Conservation (phyloP, 805 yeast species). For the Yamadazyma tumulicola region DNA sequence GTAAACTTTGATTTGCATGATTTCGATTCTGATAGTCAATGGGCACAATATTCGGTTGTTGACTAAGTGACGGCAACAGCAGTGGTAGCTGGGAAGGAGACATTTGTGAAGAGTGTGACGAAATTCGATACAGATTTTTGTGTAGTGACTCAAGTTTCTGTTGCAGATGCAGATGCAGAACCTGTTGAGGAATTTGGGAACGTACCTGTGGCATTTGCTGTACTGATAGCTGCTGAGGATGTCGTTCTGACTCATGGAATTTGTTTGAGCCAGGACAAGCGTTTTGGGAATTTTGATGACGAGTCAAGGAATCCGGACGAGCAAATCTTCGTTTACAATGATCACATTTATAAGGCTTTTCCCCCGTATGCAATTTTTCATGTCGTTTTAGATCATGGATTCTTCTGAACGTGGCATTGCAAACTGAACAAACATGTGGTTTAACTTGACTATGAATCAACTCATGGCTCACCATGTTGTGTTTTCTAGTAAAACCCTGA, state of each 20-base stretch:
- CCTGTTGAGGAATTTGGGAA: not conserved
- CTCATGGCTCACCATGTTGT: constrained; percentile 70
- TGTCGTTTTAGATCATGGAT: constrained; percentile 77
- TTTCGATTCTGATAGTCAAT: not conserved
- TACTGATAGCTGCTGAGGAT: too few relatives aligned
- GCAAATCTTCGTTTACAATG: constrained; percentile 66
- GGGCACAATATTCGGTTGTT: not conserved
- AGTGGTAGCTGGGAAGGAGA: too few relatives aligned
- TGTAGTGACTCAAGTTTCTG: too few relatives aligned
- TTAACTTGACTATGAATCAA: constrained; percentile 63
- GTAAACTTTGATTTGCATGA: not conserved
- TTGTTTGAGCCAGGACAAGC: constrained; percentile 25
- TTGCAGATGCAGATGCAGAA: too few relatives aligned
- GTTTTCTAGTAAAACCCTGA: constrained; percentile 66
- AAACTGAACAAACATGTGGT: constrained; percentile 61
- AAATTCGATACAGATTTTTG: too few relatives aligned
- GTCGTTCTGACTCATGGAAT: not conserved
- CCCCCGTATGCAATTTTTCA: constrained; percentile 72
- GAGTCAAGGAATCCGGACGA: constrained; percentile 68
- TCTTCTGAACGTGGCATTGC: constrained; percentile 63
- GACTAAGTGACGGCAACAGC: not conserved
- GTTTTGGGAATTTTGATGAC: constrained; percentile 54
- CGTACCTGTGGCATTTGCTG: not conserved
- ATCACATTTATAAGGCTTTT: constrained; percentile 60
- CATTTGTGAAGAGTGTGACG: too few relatives aligned